Evolutionary conservation across 176 grass and related monocot genomes (phyloP).

Genomic region (Luzula sylvatica): DNA sequence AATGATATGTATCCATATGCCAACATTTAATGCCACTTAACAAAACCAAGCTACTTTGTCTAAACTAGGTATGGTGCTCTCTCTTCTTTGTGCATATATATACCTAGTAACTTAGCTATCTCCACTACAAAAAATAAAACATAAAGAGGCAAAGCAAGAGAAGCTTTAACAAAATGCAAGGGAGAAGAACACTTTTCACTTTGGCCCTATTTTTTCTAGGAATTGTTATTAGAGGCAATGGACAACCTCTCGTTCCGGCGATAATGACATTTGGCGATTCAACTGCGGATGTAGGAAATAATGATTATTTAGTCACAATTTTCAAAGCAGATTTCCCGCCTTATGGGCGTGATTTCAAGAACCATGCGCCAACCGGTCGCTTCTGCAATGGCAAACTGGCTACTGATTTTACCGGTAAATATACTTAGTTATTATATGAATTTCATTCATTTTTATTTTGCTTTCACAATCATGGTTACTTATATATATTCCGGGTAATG

Average conservation of each 20-base stretch:
- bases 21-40: slow-evolving; percentile 12
- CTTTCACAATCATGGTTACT: no score
- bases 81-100: slow-evolving; percentile 3
- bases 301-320: slow-evolving; percentile 69
- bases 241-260: slow-evolving; percentile 69
- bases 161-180: background rate
- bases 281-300: slow-evolving; percentile 80
- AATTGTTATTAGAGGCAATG: slow-evolving; percentile 16
- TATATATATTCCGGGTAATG: no score
- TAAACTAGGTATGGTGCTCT: background rate
- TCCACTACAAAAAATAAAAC: background rate
- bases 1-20: slow-evolving; percentile 11
- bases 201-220: slow-evolving; percentile 30
- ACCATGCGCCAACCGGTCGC: slow-evolving; percentile 61
- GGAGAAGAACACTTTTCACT: slow-evolving; percentile 16
- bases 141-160: background rate
- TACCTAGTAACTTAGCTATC: slow-evolving; percentile 7
- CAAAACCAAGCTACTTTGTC: background rate
- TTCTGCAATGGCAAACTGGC: slow-evolving; percentile 96
- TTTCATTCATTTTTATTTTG: background rate
- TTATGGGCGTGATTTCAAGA: slow-evolving; percentile 80
- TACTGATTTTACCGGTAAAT: slow-evolving; percentile 75
- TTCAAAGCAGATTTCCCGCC: slow-evolving; percentile 82
- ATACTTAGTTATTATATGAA: background rate
- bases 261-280: slow-evolving; percentile 84